Evolutionary conservation across 139 green algal species (phyloP), one percentile per base, ranked within the genome.

Genomic region (Chlamydomonas asymmetrica): DNA sequence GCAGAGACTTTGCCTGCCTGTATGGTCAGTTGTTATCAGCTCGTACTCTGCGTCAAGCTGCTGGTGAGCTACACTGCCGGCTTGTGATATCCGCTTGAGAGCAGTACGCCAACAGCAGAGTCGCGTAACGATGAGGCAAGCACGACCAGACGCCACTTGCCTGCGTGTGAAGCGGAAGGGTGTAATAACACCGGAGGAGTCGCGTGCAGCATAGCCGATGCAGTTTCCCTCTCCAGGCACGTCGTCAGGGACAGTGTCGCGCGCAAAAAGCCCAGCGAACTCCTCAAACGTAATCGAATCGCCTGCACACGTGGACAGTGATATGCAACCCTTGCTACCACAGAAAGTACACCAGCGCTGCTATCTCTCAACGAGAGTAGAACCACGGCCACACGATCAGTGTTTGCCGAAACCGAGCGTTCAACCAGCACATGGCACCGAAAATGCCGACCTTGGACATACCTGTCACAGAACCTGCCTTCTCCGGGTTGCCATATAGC

Each of bases 121-220:
- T n/a, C n/a, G n/a, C n/a, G n/a, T n/a, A n/a, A n/a, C n/a, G n/a
- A n/a, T n/a, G n/a, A n/a, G n/a, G n/a, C n/a, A n/a, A n/a, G n/a
- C n/a, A n/a, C n/a, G n/a, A n/a, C n/a, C n/a, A 75, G n/a, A n/a
- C n/a, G n/a, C n/a, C 27, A 89, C 50, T 32, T 63, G 39, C 8
- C 85, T 66, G 13, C 91, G 73, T 38, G 57, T 78, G 82, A 96
- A 92, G 37, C 56, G 67, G 67, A 78, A 88, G 5, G 92, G 88
- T 9, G 74, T 60, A 52, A 97, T 78, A 10, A 73, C 22, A 31
- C 82, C 85, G 2, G 45, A 65, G 4, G 45, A 63, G 62, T 96
- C 87, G 1, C 66, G 74, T 0, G 89, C 84, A 6, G 92, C 91
- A 63, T 79, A 95, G 73, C 79, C 89, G 2, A 92, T 59, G 75